Evolutionary conservation across 306 rosid genomes (phyloP).

Genomic region (Quercus engelmannii): DNA sequence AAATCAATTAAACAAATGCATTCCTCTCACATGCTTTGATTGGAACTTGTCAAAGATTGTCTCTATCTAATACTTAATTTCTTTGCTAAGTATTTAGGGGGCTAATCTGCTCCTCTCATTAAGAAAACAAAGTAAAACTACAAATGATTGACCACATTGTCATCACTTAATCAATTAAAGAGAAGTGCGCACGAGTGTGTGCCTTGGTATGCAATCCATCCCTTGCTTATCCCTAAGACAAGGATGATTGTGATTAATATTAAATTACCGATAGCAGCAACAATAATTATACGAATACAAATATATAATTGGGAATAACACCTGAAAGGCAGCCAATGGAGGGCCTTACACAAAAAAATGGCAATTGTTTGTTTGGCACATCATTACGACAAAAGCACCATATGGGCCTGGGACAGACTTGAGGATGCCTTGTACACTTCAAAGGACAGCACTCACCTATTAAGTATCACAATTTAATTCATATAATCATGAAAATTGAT

Average conservation of each 20-base stretch:
- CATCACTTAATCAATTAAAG: slow-evolving; percentile 32
- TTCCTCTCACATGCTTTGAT: slow-evolving; percentile 31
- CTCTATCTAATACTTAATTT: slow-evolving; percentile 19
- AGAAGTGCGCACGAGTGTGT: slow-evolving; percentile 43
- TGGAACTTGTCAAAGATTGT: slow-evolving; percentile 24
- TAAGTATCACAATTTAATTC: slow-evolving; percentile 1
- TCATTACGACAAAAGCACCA: neutral
- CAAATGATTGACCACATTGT: slow-evolving; percentile 26
- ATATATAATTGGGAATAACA: slow-evolving; percentile 9
- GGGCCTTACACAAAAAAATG: slow-evolving; percentile 2
- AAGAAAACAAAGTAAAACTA: slow-evolving; percentile 14
- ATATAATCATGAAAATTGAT: neutral
- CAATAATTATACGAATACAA: neutral
- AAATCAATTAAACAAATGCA: slow-evolving; percentile 13
- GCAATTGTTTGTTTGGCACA: slow-evolving; percentile 7
- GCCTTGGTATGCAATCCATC: slow-evolving; percentile 42
- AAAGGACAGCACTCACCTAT: neutral
- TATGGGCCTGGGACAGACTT: neutral
- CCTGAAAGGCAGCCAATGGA: slow-evolving; percentile 18
- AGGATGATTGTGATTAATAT: slow-evolving; percentile 23
- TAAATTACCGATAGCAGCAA: slow-evolving; percentile 11
- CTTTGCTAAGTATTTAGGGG: slow-evolving; percentile 9
- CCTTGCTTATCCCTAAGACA: slow-evolving; percentile 60
- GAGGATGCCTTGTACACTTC: neutral
- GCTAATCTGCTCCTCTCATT: slow-evolving; percentile 27